phyloP scores from a whole-genome alignment of 169 alveolate genomes.

The Plasmodium gonderi region DNA sequence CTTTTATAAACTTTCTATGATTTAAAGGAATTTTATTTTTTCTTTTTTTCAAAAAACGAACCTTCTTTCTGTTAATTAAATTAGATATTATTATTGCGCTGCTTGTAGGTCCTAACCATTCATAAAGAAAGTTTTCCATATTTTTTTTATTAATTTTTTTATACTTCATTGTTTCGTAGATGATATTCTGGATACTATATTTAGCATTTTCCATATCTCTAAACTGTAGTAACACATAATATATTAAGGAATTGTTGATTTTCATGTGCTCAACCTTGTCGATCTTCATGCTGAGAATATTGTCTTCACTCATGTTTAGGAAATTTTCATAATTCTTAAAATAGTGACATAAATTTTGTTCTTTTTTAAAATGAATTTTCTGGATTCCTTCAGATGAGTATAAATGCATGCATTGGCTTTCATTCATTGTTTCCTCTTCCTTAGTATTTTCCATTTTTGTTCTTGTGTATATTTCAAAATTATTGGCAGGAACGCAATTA shows the following conservation, averaged over 20 bases:
- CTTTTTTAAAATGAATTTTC: background rate
- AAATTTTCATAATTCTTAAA: constrained; percentile 27
- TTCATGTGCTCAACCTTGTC: constrained; percentile 9
- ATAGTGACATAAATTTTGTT: constrained; percentile 3
- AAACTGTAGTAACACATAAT: constrained; percentile 18
- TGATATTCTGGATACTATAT: constrained; percentile 54
- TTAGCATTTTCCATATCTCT: constrained; percentile 62
- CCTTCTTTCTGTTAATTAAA: constrained; percentile 62
- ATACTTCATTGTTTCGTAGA: constrained; percentile 56
- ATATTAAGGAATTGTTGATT: constrained; percentile 25
- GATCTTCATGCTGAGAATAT: too few relatives aligned
- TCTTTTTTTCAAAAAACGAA: constrained; percentile 36
- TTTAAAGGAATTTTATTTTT: background rate
- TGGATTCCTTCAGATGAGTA: background rate
- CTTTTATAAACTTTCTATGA: background rate
- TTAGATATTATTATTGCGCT: constrained; percentile 50
- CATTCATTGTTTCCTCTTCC: background rate
- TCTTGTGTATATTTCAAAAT: background rate
- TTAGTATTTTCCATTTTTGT: background rate
- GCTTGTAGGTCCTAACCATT: constrained; percentile 65
- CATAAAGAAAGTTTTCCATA: constrained; percentile 41
- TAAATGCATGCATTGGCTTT: background rate
- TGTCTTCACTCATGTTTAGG: constrained; percentile 3
- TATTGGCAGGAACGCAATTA: background rate
- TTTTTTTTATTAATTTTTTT: constrained; percentile 17